Evolutionary conservation across 1,284 basidiomycete species (phyloP).

Genomic region (Schizophyllum commune): DNA sequence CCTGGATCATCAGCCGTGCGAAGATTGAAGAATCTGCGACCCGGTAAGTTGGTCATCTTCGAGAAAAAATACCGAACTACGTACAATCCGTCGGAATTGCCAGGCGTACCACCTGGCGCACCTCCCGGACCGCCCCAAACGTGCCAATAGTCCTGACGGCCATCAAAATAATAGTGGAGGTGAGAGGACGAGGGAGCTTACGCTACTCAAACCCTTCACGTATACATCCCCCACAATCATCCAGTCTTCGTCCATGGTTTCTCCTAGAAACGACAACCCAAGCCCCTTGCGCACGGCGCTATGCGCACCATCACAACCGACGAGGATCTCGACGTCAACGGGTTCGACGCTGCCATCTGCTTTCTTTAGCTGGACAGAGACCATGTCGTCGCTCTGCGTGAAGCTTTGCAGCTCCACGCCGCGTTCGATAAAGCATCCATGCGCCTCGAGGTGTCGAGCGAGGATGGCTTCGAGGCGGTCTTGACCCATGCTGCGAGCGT

Average conservation of each 20-base stretch:
- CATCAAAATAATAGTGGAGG: background rate
- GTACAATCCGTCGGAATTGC: background rate
- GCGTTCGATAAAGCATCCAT: constrained; percentile 1
- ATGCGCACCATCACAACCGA: constrained; percentile 8
- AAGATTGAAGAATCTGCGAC: background rate
- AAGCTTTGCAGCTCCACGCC: background rate
- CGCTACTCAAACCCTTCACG: background rate
- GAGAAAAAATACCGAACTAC: background rate
- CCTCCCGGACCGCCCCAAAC: too few relatives aligned
- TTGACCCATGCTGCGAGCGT: background rate
- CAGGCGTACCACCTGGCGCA: background rate
- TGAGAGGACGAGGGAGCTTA: background rate
- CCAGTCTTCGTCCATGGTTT: background rate
- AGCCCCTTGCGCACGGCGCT: constrained; percentile 7
- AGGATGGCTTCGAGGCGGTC: constrained; percentile 3
- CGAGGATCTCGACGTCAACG: constrained; percentile 1
- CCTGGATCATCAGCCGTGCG: background rate
- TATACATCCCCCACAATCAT: background rate
- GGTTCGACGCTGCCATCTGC: background rate
- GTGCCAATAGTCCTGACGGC: background rate
- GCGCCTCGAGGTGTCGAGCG: background rate
- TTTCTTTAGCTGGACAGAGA: background rate
- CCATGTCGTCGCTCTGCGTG: background rate
- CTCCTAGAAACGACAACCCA: constrained; percentile 6
- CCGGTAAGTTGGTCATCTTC: background rate